Percentiles rank a stretch among this genome's conserved stretches.
Evolutionary conservation across 1,284 basidiomycete species (phyloP).

Genomic region (Ceratobasidium sp.): DNA sequence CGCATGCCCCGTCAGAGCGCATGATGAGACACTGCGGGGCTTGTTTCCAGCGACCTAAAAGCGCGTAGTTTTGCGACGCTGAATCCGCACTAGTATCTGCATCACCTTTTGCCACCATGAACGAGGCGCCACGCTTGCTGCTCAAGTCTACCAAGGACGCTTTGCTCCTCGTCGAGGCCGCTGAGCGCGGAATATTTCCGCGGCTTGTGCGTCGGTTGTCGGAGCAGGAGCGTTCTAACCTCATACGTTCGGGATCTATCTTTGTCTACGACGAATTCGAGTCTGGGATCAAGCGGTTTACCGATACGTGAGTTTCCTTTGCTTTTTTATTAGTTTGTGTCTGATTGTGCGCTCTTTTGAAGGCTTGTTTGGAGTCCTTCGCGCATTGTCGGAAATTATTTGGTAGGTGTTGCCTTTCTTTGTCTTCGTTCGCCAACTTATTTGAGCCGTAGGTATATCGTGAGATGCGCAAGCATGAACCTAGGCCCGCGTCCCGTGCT

Average conservation of each 20-base stretch:
- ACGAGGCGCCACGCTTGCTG: conserved; percentile 11
- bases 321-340: background rate
- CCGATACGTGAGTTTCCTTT: conserved; percentile 33
- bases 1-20: background rate
- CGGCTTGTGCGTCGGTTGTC: conserved; percentile 39
- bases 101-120: conserved; percentile 14
- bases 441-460: conserved; percentile 20
- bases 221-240: conserved; percentile 23
- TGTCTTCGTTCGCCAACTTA: too few relatives aligned
- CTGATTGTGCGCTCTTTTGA: background rate
- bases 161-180: conserved; percentile 30
- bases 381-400: conserved; percentile 36
- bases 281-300: conserved; percentile 32
- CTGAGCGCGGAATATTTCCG: conserved; percentile 25
- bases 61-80: background rate
- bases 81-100: conserved; percentile 2
- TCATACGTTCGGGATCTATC: conserved; percentile 20
- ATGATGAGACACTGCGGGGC: conserved; percentile 24
- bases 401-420: background rate
- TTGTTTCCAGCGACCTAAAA: conserved; percentile 27
- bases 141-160: conserved; percentile 41
- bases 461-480: conserved; percentile 33
- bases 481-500: conserved; percentile 28
- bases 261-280: conserved; percentile 39
- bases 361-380: conserved; percentile 38